Conservation (phyloP, 2,329 filamentous ascomycete genomes). For the Neofusicoccum kwambonambiense region DNA sequence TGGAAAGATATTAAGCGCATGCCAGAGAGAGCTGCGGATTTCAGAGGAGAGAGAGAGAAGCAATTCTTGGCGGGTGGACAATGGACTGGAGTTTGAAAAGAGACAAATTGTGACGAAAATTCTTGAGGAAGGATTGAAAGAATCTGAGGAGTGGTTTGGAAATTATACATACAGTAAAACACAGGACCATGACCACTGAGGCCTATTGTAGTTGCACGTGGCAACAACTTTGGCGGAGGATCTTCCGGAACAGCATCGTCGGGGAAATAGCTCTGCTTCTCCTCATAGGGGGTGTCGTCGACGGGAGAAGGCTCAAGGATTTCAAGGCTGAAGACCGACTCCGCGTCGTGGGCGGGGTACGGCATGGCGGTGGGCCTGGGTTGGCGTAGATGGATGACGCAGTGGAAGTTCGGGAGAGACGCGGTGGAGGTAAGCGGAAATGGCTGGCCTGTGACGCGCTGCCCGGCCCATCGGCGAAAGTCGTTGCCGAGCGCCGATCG, state of each 20-base stretch:
- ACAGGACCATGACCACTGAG: conserved; percentile 70
- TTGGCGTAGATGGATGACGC: conserved; percentile 6
- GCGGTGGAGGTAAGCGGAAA: conserved; percentile 23
- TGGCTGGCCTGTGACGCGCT: conserved; percentile 23
- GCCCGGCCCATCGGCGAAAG: conserved; percentile 28
- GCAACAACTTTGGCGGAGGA: conserved; percentile 27
- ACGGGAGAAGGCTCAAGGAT: conserved; percentile 83
- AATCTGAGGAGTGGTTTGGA: background rate
- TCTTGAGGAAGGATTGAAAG: background rate
- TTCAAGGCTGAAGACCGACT: conserved; percentile 64
- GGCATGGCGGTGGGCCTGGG: conserved; percentile 21
- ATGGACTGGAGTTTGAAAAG: too few relatives aligned
- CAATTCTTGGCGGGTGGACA: too few relatives aligned
- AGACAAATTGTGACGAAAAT: too few relatives aligned
- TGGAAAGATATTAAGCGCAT: too few relatives aligned
- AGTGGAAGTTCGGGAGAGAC: conserved; percentile 11
- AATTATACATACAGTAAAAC: conserved; percentile 65
- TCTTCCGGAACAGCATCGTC: conserved; percentile 24
- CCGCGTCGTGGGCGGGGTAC: conserved; percentile 32
- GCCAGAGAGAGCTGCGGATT: too few relatives aligned
- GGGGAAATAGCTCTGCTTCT: conserved; percentile 53
- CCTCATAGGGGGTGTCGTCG: conserved; percentile 52
- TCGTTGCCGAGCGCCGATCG: conserved; percentile 14
- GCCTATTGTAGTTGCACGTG: conserved; percentile 44
- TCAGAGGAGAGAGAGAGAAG: too few relatives aligned